Conservation (phyloP, 2,329 filamentous ascomycete species). For the Fusarium sp. region DNA sequence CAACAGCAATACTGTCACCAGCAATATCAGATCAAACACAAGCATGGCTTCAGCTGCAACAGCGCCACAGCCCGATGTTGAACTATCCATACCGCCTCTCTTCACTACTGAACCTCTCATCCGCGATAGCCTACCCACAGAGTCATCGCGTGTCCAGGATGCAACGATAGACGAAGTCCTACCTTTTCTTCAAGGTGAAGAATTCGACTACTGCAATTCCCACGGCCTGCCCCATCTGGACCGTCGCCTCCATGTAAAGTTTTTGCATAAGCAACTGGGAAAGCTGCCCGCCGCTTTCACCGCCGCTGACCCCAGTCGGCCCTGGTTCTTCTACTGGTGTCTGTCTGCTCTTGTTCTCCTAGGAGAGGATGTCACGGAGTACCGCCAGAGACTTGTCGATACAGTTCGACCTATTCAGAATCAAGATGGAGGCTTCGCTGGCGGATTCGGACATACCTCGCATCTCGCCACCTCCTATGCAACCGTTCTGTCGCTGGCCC, state of each 20-base stretch:
- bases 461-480: constrained; percentile 94
- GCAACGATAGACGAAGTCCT: constrained; percentile 75
- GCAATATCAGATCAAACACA: constrained; percentile 15
- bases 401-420: constrained; percentile 89
- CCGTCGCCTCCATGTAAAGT: constrained; percentile 68
- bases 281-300: constrained; percentile 76
- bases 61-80: constrained; percentile 10
- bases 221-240: constrained; percentile 81
- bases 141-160: constrained; percentile 74
- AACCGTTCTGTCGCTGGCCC: constrained; percentile 78
- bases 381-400: constrained; percentile 74
- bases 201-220: constrained; percentile 68
- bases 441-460: constrained; percentile 89
- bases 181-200: constrained; percentile 70
- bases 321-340: constrained; percentile 96
- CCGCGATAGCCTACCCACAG: constrained; percentile 71
- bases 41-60: constrained; percentile 26
- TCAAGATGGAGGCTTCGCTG: constrained; percentile 84
- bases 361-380: constrained; percentile 76
- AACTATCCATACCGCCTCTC: constrained; percentile 59
- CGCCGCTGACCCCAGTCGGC: constrained; percentile 83
- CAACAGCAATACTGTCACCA: constrained; percentile 6
- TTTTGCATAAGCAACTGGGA: constrained; percentile 67
- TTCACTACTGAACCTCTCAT: constrained; percentile 70
- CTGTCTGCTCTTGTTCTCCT: constrained; percentile 79